phyloP scores from a whole-genome alignment of 208 protist species.

The Trypanosoma scelopori region DNA sequence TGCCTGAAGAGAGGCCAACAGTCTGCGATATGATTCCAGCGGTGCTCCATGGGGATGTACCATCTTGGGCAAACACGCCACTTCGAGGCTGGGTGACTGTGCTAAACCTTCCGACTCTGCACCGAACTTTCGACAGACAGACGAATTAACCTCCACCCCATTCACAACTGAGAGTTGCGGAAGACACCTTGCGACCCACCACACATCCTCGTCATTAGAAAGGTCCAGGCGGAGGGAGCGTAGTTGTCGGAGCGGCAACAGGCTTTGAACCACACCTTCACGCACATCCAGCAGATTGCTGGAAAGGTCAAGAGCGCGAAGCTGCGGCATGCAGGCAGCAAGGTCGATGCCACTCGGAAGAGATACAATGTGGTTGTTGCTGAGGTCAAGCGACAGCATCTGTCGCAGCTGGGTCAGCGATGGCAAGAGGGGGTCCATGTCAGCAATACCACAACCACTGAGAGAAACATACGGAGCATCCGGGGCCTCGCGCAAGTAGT shows the following conservation, averaged over 20 bases:
- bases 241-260: not conserved
- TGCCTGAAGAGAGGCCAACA: no score
- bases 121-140: not conserved
- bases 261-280: not conserved
- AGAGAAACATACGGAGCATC: constrained; percentile 10
- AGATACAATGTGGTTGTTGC: not conserved
- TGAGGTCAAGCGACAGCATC: constrained; percentile 8
- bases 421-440: not conserved
- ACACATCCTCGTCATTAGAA: not conserved
- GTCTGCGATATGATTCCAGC: no score
- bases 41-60: no score
- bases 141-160: not conserved
- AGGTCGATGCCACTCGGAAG: not conserved
- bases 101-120: not conserved
- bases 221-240: not conserved
- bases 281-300: not conserved
- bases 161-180: not conserved
- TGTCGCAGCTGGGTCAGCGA: not conserved
- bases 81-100: not conserved
- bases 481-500: not conserved
- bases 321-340: constrained; percentile 1
- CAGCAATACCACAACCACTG: not conserved
- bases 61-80: no score
- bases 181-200: not conserved
- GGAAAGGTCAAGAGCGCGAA: constrained; percentile 4